These are phyloP conservation scores for Chenopodium berlandieri DNA, from an alignment of 148 eudicot genomes.

Conservation along the genomic window DNA sequence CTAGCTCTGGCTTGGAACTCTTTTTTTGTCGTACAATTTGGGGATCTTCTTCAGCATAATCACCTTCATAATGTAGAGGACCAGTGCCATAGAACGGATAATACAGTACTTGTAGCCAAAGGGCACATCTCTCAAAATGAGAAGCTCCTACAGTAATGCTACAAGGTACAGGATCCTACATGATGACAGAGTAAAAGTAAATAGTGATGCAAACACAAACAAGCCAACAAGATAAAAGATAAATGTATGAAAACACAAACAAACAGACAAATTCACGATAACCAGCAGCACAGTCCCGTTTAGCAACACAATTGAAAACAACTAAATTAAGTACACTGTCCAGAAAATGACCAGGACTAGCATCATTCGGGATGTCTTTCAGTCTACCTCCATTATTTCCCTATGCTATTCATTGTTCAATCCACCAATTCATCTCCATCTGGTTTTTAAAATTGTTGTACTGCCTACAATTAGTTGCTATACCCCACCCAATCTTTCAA, in stretches of 20 bases:
- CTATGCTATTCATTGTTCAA: background rate
- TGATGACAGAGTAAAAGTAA: background rate
- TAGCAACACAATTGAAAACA: background rate
- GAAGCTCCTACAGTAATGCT: slow-evolving; percentile 96
- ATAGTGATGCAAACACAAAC: background rate
- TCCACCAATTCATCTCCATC: background rate
- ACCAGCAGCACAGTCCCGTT: background rate
- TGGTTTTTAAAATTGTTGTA: background rate
- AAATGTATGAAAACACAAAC: background rate
- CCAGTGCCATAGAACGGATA: slow-evolving; percentile 79
- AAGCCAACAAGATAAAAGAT: background rate
- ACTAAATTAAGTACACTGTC: background rate
- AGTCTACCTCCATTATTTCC: background rate
- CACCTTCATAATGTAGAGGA: slow-evolving; percentile 57
- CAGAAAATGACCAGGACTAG: background rate
- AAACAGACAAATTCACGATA: background rate
- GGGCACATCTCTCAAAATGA: slow-evolving; percentile 90
- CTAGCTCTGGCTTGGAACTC: slow-evolving; percentile 68
- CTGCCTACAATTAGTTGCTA: background rate
- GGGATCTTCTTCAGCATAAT: slow-evolving; percentile 77
- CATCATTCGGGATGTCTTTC: background rate
- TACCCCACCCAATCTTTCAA: background rate
- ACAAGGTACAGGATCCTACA: slow-evolving; percentile 84
- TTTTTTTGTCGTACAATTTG: slow-evolving; percentile 69
- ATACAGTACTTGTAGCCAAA: slow-evolving; percentile 92